A percentile compares a stretch with the other conserved stretches of the same genome.
These are phyloP conservation scores for Roridomyces roridus DNA, from an alignment of 768 basidiomycete genomes.

Conservation along the genomic window DNA sequence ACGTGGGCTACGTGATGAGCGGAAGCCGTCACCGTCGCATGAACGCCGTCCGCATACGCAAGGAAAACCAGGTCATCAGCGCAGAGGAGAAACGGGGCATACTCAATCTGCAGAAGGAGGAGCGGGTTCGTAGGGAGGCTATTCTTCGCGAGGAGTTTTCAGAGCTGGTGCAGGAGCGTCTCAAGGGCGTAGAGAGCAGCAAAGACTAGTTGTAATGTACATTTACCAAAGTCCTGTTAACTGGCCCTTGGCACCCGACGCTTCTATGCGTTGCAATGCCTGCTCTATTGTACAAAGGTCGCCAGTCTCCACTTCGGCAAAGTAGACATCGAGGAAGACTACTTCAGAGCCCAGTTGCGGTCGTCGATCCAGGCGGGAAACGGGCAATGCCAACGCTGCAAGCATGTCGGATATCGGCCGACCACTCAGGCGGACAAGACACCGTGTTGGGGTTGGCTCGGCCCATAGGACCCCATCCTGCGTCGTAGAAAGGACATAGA, in stretches of 20 bases:
- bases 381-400: slow-evolving; percentile 44
- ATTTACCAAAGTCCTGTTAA: slow-evolving; percentile 21
- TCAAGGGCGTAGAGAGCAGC: slow-evolving; percentile 54
- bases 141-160: slow-evolving; percentile 90
- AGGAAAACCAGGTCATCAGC: slow-evolving; percentile 99
- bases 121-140: slow-evolving; percentile 88
- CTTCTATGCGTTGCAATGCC: slow-evolving; percentile 8
- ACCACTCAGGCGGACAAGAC: slow-evolving; percentile 8
- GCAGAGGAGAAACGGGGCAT: slow-evolving; percentile 98
- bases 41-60: slow-evolving; percentile 98
- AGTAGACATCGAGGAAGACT: slow-evolving; percentile 67
- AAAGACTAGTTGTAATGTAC: slow-evolving; percentile 5
- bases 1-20: slow-evolving; percentile 97
- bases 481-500: slow-evolving; percentile 60
- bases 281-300: slow-evolving; percentile 3
- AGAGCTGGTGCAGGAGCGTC: slow-evolving; percentile 77
- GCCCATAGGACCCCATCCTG: slow-evolving; percentile 29
- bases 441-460: slow-evolving; percentile 10
- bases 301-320: slow-evolving; percentile 57
- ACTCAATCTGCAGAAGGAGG: slow-evolving; percentile 92
- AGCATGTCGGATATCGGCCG: slow-evolving; percentile 34
- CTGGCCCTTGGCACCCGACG: slow-evolving; percentile 1
- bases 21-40: slow-evolving; percentile 93
- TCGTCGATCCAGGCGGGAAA: slow-evolving; percentile 68
- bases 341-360: slow-evolving; percentile 48